Base-by-base conservation (phyloP, 129 eudicot genomes). In the Cynara cardunculus region DNA sequence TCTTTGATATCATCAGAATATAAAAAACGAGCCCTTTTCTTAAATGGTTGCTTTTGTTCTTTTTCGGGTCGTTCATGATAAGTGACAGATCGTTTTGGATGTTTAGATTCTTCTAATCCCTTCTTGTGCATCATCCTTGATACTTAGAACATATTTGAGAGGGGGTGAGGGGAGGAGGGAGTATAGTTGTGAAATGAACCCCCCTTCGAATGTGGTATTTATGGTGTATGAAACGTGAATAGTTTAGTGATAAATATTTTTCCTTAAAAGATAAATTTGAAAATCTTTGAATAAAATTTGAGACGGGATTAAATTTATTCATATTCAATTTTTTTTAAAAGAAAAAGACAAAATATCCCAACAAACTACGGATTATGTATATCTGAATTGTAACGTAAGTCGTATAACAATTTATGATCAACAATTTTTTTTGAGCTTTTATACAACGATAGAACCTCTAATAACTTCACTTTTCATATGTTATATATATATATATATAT, bases 21-120 rank as follows among this genome's bases (percentile, higher is more conserved):
- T 14, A 41, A 74, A 62, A 74, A 44, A 21, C 73, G 80, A 64
- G 49, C 70, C 69, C 84, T 74, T 74, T 81, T 74, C 75, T 81
- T 81, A 30, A 73, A 21, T 7, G 84, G 84, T 10, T 62, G 69
- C 69, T 13, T 12, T 21, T 74, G 12, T 35, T 72, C 14, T 16
- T 11, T 76, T 22, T 70, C 77, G 22, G 12, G 21, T 7, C 5
- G 26, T 5, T n/a, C 65, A 5, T 56, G 65, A 56, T 56, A 56
- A 5, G 0, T 53, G 64, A 53, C 24, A 53, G 24, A 53, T 53
- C 7, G 64, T 4, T 53, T 56, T n/a, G 10, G 6, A 56, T 5
- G 24, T n/a, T 49, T 7, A 16, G 62, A 49, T 49, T 1, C 62
- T 49, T 64, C 26, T 64, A 28, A 64, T 64, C 69, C 28, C 26